A percentile compares a stretch with the other conserved stretches of the same genome.
phyloP scores from a whole-genome alignment of 768 basidiomycete species.

The Suillus weaverae region DNA sequence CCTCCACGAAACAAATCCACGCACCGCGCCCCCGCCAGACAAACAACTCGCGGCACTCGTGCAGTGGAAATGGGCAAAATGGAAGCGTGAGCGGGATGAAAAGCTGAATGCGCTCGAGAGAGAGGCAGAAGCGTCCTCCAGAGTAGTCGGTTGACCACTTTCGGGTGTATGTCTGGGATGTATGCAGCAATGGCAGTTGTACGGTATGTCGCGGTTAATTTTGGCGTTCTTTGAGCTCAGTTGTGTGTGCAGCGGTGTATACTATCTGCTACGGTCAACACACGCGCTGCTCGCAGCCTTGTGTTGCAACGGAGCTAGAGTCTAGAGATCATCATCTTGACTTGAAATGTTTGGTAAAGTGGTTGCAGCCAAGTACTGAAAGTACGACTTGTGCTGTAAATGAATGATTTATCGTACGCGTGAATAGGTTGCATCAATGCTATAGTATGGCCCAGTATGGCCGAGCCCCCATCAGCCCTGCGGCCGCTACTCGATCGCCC shows the following conservation, averaged over 20 bases:
- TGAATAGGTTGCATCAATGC: not conserved
- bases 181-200: not conserved
- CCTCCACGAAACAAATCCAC: constrained; percentile 78
- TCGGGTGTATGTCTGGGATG: not conserved
- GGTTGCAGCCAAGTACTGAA: not conserved
- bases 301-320: not conserved
- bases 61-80: constrained; percentile 66
- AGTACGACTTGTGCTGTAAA: not conserved
- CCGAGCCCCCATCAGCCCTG: not conserved
- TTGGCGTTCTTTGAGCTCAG: not conserved
- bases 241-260: not conserved
- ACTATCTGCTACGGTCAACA: not conserved
- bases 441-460: not conserved
- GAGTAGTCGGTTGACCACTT: not conserved
- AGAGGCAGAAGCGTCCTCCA: constrained; percentile 4
- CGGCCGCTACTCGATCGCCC: not conserved
- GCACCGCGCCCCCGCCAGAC: constrained; percentile 59
- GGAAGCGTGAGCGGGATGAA: constrained; percentile 17
- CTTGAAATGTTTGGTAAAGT: not conserved
- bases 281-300: not conserved
- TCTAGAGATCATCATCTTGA: not conserved
- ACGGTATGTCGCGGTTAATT: not conserved
- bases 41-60: constrained; percentile 55
- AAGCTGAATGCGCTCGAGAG: constrained; percentile 11
- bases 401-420: not conserved